A percentile compares a stretch with the other conserved stretches of the same genome.
These are phyloP conservation scores for Xylariaceae sp. DNA, from an alignment of 2,329 filamentous ascomycete genomes.

Conservation along the genomic window DNA sequence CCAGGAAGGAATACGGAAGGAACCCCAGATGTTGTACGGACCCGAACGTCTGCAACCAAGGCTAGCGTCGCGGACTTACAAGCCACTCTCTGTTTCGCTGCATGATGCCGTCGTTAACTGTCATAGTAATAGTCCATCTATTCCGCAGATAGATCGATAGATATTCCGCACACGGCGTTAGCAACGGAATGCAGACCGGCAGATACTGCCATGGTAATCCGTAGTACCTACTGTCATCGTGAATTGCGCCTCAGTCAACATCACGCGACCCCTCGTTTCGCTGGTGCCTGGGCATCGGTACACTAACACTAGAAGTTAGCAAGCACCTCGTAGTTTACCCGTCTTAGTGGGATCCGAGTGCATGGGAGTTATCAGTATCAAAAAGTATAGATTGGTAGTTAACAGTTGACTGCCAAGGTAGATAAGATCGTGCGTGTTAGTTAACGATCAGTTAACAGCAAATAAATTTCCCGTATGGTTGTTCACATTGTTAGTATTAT, in stretches of 20 bases:
- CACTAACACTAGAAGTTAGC: neutral
- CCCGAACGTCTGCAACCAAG: neutral
- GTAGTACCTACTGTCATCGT: too few relatives aligned
- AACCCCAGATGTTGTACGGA: neutral
- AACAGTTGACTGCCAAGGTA: too few relatives aligned
- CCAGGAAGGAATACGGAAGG: neutral
- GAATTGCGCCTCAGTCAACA: neutral
- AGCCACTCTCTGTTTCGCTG: neutral
- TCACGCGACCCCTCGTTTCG: neutral
- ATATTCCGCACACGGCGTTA: neutral
- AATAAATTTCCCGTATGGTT: too few relatives aligned
- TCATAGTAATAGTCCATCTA: neutral
- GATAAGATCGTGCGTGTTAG: too few relatives aligned
- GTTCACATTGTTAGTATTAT: too few relatives aligned
- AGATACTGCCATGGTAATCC: too few relatives aligned
- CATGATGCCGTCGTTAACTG: neutral
- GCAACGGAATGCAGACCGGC: too few relatives aligned
- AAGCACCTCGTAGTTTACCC: neutral
- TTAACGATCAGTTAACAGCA: too few relatives aligned
- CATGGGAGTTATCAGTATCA: neutral
- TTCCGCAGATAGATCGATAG: too few relatives aligned
- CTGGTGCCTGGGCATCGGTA: neutral
- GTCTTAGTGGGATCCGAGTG: neutral
- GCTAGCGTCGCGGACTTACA: neutral
- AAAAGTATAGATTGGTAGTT: too few relatives aligned